These are phyloP conservation scores for Sclerotinia nivalis DNA, from an alignment of 2,329 filamentous ascomycete species.

Conservation along the genomic window DNA sequence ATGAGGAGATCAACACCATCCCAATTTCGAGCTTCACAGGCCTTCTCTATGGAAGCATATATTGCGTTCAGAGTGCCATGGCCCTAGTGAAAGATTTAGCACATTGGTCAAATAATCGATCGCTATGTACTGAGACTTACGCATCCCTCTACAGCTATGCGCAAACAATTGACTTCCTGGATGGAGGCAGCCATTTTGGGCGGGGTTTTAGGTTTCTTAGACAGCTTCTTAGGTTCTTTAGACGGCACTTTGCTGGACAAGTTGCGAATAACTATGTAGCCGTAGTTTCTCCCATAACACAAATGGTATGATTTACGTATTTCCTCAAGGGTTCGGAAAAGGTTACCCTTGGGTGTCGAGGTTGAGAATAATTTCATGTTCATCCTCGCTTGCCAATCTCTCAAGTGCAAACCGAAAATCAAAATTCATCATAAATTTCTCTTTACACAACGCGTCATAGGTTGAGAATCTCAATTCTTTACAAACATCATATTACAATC, in stretches of 20 bases:
- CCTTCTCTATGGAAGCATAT: constrained; percentile 72
- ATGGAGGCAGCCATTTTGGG: constrained; percentile 34
- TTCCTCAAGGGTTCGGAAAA: not conserved
- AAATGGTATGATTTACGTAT: not conserved
- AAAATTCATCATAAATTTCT: not conserved
- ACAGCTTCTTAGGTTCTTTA: not conserved
- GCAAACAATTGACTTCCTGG: constrained; percentile 52
- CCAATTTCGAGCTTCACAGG: constrained; percentile 74
- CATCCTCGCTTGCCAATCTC: constrained; percentile 4
- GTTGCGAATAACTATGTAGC: not conserved
- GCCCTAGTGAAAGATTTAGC: constrained; percentile 55
- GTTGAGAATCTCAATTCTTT: not conserved
- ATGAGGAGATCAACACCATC: constrained; percentile 83
- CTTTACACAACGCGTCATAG: constrained; percentile 23
- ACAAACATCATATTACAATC: not conserved
- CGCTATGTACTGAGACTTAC: constrained; percentile 52
- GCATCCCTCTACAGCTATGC: constrained; percentile 85
- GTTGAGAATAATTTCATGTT: constrained; percentile 5
- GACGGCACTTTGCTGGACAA: not conserved
- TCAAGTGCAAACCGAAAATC: constrained; percentile 3
- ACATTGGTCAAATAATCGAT: not conserved
- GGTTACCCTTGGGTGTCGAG: not conserved
- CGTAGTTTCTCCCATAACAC: not conserved
- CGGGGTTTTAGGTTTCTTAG: no score
- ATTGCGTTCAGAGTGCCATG: constrained; percentile 92